Base-by-base conservation (phyloP, 2,329 filamentous ascomycete species). In the Aspergillus quadrilineatus region DNA sequence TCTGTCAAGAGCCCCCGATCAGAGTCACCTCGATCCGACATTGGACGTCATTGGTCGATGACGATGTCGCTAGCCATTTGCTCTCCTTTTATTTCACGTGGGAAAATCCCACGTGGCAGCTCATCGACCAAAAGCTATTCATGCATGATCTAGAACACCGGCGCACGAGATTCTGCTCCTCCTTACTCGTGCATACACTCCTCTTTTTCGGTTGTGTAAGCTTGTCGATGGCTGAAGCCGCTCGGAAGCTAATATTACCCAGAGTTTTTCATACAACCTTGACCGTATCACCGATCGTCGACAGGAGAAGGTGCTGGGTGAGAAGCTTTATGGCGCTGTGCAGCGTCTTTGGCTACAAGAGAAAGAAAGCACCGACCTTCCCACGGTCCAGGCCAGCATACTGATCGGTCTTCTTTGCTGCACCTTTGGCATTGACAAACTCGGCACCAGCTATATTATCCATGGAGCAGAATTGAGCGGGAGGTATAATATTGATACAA, bases 101-200 rank as follows among this genome's bases (percentile, higher is more conserved):
- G 65, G 65, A 67, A 48, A 67, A 67, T 14, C 61, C 65, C 5
- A 63, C 59, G 14, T 67, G 65, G 65, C 59, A 65, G 32, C 56
- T 67, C 22, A 55, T 67, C 41, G 65, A 67, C 17, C 61, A 58
- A 45, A 39, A 57, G 6, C 41, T 60, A 17, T 67, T 67, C 43
- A 8, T 63, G 22, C 59, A 54, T 26, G 64, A 67, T 43, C 44
- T 67, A 7, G 63, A 65, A 30, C 48, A 48, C 17, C 58, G 61
- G 1, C 34, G 47, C 3, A 51, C 39, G 28, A 57, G 43, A 34
- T 63, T 64, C 28, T 67, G 64, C 37, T 67, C 64, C n/a, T 48
- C 57, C 1, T 44, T 63, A 10, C 34, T 62, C 36, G 63, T 65
- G 37, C 59, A 63, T 52, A 55, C 57, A 2, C 57, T 65, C 32